A percentile compares a stretch with the other conserved stretches of the same genome.
Conservation (phyloP, 768 basidiomycete species). For the Tricholoma hemisulphureum region DNA sequence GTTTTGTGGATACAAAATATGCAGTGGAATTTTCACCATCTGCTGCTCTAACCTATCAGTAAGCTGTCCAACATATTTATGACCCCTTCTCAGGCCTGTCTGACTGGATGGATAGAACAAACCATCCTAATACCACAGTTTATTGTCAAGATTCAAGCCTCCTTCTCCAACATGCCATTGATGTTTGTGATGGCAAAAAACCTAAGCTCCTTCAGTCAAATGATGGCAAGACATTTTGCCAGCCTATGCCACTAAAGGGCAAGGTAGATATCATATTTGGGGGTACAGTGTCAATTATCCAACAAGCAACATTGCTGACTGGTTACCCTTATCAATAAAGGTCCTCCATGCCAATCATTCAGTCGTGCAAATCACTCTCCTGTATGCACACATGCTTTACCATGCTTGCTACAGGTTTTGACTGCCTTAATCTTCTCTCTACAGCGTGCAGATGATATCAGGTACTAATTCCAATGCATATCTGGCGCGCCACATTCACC, state of each 20-base stretch:
- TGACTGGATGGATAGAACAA: constrained; percentile 40
- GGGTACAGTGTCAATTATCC: constrained; percentile 39
- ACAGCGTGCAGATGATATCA: constrained; percentile 59
- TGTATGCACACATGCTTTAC: constrained; percentile 32
- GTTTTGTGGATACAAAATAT: constrained; percentile 62
- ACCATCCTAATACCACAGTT: constrained; percentile 59
- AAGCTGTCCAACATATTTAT: constrained; percentile 13
- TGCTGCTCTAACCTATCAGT: constrained; percentile 67
- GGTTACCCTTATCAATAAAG: constrained; percentile 31
- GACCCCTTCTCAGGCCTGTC: background rate
- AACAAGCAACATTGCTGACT: background rate
- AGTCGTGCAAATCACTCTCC: constrained; percentile 61
- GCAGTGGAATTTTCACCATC: constrained; percentile 65
- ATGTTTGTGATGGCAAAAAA: constrained; percentile 40
- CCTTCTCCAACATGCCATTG: constrained; percentile 59
- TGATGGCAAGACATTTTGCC: constrained; percentile 34
- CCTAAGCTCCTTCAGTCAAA: constrained; percentile 41
- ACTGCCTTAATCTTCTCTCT: constrained; percentile 1
- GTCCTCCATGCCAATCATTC: constrained; percentile 77
- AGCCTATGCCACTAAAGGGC: constrained; percentile 54
- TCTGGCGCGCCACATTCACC: background rate
- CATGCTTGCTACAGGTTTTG: background rate
- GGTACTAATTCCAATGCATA: constrained; percentile 32
- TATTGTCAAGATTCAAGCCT: constrained; percentile 65
- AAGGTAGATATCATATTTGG: constrained; percentile 75